These are phyloP conservation scores for Russula compacta DNA, from an alignment of 768 basidiomycete genomes.

Conservation along the genomic window DNA sequence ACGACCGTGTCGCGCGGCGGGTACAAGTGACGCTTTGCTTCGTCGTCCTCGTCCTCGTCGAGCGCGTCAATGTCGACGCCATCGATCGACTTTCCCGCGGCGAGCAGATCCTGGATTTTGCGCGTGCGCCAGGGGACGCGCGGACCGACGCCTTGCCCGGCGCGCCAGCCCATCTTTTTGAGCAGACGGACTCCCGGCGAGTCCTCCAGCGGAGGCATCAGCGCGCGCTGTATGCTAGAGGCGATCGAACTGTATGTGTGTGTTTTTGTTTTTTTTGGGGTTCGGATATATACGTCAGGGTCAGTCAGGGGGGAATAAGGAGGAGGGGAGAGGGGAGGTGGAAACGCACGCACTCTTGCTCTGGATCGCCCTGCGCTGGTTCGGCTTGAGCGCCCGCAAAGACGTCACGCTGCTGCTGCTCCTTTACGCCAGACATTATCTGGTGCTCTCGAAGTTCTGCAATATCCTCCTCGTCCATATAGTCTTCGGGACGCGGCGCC, in stretches of 20 bases:
- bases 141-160: slow-evolving; percentile 90
- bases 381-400: slow-evolving; percentile 49
- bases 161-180: slow-evolving; percentile 92
- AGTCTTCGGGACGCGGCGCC: slow-evolving; percentile 72
- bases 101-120: slow-evolving; percentile 56
- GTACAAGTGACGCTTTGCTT: slow-evolving; percentile 80
- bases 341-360: slow-evolving; percentile 41
- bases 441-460: slow-evolving; percentile 69
- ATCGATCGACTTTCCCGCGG: slow-evolving; percentile 27
- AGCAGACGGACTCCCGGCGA: slow-evolving; percentile 80
- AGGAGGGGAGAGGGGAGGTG: not conserved
- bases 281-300: not conserved
- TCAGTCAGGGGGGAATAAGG: not conserved
- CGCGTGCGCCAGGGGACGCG: slow-evolving; percentile 71
- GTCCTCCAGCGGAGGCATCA: slow-evolving; percentile 67
- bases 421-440: slow-evolving; percentile 53
- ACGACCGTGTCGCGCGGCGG: slow-evolving; percentile 73
- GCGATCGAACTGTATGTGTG: slow-evolving; percentile 49
- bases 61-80: slow-evolving; percentile 27
- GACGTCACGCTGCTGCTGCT: slow-evolving; percentile 64
- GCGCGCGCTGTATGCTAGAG: slow-evolving; percentile 49
- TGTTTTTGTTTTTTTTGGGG: not conserved
- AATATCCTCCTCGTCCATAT: slow-evolving; percentile 98
- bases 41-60: slow-evolving; percentile 62
- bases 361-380: slow-evolving; percentile 35